Conservation (phyloP, 1,284 basidiomycete genomes). For the Ustilago xerochloae region DNA sequence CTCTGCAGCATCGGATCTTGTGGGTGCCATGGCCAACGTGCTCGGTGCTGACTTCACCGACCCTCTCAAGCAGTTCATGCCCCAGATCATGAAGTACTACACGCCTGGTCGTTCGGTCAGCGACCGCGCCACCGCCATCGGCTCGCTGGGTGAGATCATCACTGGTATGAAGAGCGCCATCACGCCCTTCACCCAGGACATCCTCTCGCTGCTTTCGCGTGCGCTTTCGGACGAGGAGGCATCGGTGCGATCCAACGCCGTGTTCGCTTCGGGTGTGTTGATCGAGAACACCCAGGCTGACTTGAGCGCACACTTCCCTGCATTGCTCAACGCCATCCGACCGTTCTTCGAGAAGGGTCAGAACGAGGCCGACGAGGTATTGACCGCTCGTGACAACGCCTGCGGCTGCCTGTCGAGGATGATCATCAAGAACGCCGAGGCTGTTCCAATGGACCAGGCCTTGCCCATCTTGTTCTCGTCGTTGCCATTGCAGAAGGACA, state of each 20-base stretch:
- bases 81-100: constrained; percentile 91
- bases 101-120: constrained; percentile 84
- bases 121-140: constrained; percentile 92
- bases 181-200: constrained; percentile 81
- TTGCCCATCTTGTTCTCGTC: constrained; percentile 84
- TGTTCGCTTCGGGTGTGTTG: constrained; percentile 91
- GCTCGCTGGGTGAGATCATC: constrained; percentile 94
- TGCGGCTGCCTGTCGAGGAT: constrained; percentile 90
- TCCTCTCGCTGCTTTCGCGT: constrained; percentile 65
- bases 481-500: constrained; percentile 88
- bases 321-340: constrained; percentile 81
- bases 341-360: constrained; percentile 79
- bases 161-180: constrained; percentile 88
- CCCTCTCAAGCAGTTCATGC: constrained; percentile 86
- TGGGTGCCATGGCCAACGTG: constrained; percentile 86
- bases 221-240: constrained; percentile 86
- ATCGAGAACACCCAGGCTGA: constrained; percentile 88
- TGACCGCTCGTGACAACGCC: constrained; percentile 95
- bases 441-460: constrained; percentile 86
- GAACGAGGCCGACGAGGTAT: constrained; percentile 74
- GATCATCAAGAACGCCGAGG: constrained; percentile 82
- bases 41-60: constrained; percentile 87
- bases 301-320: constrained; percentile 83
- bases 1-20: constrained; percentile 92
- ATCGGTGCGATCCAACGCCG: constrained; percentile 95